Conservation (phyloP, 2,329 filamentous ascomycete species). For the Alternaria metachromatica region DNA sequence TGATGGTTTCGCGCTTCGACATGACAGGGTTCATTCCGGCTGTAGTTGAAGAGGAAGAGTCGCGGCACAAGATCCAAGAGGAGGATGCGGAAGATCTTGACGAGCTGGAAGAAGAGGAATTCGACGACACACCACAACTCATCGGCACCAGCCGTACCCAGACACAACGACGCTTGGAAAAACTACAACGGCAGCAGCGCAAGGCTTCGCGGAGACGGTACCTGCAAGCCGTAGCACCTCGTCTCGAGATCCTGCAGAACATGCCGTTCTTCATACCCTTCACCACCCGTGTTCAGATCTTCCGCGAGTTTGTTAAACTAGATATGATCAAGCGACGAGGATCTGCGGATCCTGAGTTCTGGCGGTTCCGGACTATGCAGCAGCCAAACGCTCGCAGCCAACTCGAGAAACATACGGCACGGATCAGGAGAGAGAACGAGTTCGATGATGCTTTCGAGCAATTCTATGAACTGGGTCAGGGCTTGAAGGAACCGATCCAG, state of each 20-base stretch:
- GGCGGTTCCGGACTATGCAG: slow-evolving; percentile 66
- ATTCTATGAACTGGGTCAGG: slow-evolving; percentile 81
- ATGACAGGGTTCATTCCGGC: slow-evolving; percentile 87
- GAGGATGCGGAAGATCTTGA: slow-evolving; percentile 66
- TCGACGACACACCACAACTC: slow-evolving; percentile 44
- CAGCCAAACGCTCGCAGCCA: slow-evolving; percentile 42
- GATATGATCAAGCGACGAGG: slow-evolving; percentile 80
- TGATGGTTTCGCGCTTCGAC: slow-evolving; percentile 88
- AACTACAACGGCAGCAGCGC: slow-evolving; percentile 68
- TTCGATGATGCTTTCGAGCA: slow-evolving; percentile 86
- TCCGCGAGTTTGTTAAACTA: slow-evolving; percentile 86
- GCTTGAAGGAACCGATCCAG: slow-evolving; percentile 91
- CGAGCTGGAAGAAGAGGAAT: slow-evolving; percentile 50
- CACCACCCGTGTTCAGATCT: slow-evolving; percentile 86
- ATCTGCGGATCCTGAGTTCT: slow-evolving; percentile 73
- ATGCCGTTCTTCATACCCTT: slow-evolving; percentile 98
- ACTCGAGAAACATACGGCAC: slow-evolving; percentile 68
- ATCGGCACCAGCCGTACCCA: slow-evolving; percentile 67
- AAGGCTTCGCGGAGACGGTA: slow-evolving; percentile 73
- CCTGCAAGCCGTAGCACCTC: slow-evolving; percentile 80
- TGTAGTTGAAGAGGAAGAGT: slow-evolving; percentile 87
- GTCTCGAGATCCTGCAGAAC: slow-evolving; percentile 88
- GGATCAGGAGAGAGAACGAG: slow-evolving; percentile 77
- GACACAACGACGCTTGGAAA: slow-evolving; percentile 68
- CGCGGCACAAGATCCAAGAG: slow-evolving; percentile 70